phyloP scores from a whole-genome alignment of 2,329 filamentous ascomycete genomes.

The Ampelomyces quisqualis region DNA sequence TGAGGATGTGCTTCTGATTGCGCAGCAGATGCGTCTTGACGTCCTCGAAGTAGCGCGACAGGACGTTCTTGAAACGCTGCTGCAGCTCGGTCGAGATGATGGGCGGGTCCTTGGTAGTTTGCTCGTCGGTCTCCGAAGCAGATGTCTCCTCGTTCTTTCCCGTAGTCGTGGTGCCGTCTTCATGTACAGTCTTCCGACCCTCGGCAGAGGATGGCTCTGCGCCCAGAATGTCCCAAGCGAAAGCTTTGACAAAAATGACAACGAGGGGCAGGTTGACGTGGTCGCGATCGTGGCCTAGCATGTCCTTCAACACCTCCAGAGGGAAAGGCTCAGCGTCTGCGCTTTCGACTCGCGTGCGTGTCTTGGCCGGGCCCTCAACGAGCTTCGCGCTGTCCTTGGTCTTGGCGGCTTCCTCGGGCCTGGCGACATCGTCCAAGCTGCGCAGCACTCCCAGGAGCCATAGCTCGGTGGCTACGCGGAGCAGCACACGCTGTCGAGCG shows the following conservation, averaged over 20 bases:
- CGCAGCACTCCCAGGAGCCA: constrained; percentile 90
- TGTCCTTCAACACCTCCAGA: constrained; percentile 94
- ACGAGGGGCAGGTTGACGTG: constrained; percentile 88
- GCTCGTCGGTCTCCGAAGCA: constrained; percentile 54
- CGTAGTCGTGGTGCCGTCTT: constrained; percentile 69
- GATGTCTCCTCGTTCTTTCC: constrained; percentile 55
- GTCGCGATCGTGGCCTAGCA: constrained; percentile 89
- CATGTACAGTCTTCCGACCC: constrained; percentile 79
- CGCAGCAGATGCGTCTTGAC: constrained; percentile 83
- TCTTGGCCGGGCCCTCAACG: constrained; percentile 61
- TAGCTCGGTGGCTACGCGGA: constrained; percentile 89
- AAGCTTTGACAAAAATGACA: constrained; percentile 93
- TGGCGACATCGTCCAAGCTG: constrained; percentile 70
- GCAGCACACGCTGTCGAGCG: constrained; percentile 76
- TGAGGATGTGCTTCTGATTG: constrained; percentile 86
- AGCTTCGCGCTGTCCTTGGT: constrained; percentile 58
- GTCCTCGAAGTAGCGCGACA: constrained; percentile 88
- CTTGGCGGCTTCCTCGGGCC: constrained; percentile 64
- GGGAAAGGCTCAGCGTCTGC: constrained; percentile 87
- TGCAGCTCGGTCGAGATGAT: constrained; percentile 75
- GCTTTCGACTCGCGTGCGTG: constrained; percentile 60
- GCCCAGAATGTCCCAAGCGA: constrained; percentile 92
- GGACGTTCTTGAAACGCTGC: constrained; percentile 80
- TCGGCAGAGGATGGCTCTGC: constrained; percentile 70
- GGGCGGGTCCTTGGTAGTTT: constrained; percentile 65